A percentile compares a stretch with the other conserved stretches of the same genome.
These are phyloP conservation scores for Meyerozyma sp. DNA, from an alignment of 1,139 yeast genomes.

Conservation along the genomic window DNA sequence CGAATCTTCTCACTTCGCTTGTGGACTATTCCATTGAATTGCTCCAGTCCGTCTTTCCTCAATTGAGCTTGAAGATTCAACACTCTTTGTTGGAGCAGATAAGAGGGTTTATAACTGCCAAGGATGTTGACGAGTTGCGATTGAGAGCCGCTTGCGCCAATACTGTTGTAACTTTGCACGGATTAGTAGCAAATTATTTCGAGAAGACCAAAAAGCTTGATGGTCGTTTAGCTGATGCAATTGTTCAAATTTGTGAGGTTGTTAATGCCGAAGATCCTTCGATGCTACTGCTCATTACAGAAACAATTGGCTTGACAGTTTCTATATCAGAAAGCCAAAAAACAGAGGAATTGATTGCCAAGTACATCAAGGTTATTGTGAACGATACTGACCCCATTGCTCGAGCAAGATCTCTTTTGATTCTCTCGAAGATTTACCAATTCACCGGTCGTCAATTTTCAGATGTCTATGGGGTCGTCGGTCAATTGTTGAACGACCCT, in stretches of 20 bases:
- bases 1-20: slow-evolving; percentile 45
- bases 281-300: slow-evolving; percentile 53
- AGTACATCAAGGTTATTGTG: slow-evolving; percentile 57
- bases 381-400: slow-evolving; percentile 50
- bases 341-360: slow-evolving; percentile 15
- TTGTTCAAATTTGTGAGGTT: slow-evolving; percentile 54
- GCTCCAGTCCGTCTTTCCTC: slow-evolving; percentile 67
- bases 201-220: slow-evolving; percentile 28
- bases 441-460: slow-evolving; percentile 25
- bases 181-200: slow-evolving; percentile 37
- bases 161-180: slow-evolving; percentile 58
- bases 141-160: slow-evolving; percentile 55
- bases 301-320: slow-evolving; percentile 59
- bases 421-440: slow-evolving; percentile 59
- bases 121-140: slow-evolving; percentile 26
- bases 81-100: slow-evolving; percentile 79
- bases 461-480: slow-evolving; percentile 50
- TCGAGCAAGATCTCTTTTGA: slow-evolving; percentile 60
- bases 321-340: slow-evolving; percentile 24
- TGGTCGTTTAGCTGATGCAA: slow-evolving; percentile 40
- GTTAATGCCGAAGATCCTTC: slow-evolving; percentile 35
- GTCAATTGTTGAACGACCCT: slow-evolving; percentile 68
- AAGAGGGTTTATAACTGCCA: slow-evolving; percentile 43
- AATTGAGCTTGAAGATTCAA: slow-evolving; percentile 75
- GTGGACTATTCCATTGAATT: slow-evolving; percentile 76